These are phyloP conservation scores for Fusarium sp. DNA, from an alignment of 2,329 filamentous ascomycete genomes.

Conservation along the genomic window DNA sequence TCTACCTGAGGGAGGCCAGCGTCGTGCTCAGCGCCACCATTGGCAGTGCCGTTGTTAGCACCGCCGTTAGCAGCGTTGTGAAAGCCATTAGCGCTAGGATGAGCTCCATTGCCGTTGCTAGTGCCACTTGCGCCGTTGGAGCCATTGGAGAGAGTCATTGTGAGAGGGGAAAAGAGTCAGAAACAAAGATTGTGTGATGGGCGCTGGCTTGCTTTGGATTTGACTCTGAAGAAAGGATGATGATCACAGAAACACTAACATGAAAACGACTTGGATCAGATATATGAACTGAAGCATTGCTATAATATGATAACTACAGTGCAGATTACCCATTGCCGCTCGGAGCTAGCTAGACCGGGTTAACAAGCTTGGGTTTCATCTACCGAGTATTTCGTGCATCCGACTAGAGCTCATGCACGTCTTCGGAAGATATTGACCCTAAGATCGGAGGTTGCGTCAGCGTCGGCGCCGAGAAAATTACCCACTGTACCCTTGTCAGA, in stretches of 20 bases:
- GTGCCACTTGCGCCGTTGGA: not conserved
- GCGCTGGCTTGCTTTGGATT: not conserved
- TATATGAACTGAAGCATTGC: not conserved
- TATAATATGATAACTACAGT: not conserved
- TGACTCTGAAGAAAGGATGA: not conserved
- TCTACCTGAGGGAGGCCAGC: not conserved
- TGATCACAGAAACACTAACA: not conserved
- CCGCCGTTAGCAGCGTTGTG: not conserved
- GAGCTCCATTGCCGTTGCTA: not conserved
- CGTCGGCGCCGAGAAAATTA: not conserved
- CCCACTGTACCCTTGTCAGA: not conserved
- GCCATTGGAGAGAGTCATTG: slow-evolving; percentile 4
- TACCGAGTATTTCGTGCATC: not conserved
- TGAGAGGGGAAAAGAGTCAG: not conserved
- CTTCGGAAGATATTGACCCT: not conserved
- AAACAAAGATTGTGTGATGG: not conserved
- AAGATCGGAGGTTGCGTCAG: not conserved
- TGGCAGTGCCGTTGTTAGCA: not conserved
- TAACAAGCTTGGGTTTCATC: not conserved
- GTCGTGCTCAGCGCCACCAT: not conserved
- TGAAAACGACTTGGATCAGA: not conserved
- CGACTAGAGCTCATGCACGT: not conserved
- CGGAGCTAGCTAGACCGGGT: not conserved
- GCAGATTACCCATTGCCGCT: not conserved
- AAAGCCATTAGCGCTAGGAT: not conserved